Conservation (phyloP, 495 filamentous ascomycete species). For the Hypomontagnella submonticulosa region DNA sequence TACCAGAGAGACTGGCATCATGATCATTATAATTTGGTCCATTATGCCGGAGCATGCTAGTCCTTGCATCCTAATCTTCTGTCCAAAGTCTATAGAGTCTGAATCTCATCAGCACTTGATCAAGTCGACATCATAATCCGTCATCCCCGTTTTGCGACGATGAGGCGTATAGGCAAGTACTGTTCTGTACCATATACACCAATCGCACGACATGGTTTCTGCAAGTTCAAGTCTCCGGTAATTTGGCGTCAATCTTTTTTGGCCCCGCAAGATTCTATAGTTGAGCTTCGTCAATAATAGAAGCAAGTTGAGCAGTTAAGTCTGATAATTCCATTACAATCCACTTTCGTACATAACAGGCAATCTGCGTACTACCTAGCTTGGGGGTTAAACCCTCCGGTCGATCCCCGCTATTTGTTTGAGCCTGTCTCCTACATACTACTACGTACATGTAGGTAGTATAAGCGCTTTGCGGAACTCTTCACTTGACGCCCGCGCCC, state of each 20-base stretch:
- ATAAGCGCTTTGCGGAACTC: slow-evolving; percentile 39
- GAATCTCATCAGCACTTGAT: slow-evolving; percentile 29
- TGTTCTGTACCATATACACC: neutral
- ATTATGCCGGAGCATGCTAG: slow-evolving; percentile 38
- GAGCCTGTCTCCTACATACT: slow-evolving; percentile 10
- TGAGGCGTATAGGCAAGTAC: neutral
- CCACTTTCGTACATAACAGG: slow-evolving; percentile 12
- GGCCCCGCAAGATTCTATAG: slow-evolving; percentile 14
- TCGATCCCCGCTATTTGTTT: slow-evolving; percentile 36
- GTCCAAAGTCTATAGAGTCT: slow-evolving; percentile 25
- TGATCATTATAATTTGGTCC: slow-evolving; percentile 35
- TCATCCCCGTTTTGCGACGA: too few relatives aligned
- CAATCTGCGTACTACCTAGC: slow-evolving; percentile 4
- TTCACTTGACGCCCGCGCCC: slow-evolving; percentile 21
- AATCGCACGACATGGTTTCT: too few relatives aligned
- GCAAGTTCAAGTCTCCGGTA: slow-evolving; percentile 8
- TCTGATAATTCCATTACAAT: slow-evolving; percentile 25
- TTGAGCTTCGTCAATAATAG: slow-evolving; percentile 23
- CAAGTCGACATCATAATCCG: slow-evolving; percentile 7
- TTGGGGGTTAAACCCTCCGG: slow-evolving; percentile 41
- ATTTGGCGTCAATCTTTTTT: slow-evolving; percentile 12
- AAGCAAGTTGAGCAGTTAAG: slow-evolving; percentile 23
- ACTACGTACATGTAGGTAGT: too few relatives aligned
- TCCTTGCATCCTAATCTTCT: slow-evolving; percentile 19
- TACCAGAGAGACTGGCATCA: slow-evolving; percentile 32